Evolutionary conservation across 495 filamentous ascomycete species (phyloP).

Genomic region (Penicillium maclennaniae): DNA sequence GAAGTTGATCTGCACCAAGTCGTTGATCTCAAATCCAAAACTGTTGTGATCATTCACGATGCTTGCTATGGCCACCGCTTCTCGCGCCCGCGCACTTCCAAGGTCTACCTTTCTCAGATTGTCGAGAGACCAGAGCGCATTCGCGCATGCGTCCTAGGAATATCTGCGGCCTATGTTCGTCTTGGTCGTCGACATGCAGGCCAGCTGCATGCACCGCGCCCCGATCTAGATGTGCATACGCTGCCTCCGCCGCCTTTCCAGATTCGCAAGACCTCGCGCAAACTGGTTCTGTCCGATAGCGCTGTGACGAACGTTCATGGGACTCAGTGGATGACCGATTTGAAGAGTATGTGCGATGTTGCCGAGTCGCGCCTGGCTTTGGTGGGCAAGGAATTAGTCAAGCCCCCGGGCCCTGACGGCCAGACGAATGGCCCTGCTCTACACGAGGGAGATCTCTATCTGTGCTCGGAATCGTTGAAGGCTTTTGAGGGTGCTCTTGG

Average conservation of each 20-base stretch:
- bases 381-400: constrained; percentile 69
- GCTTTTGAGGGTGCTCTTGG: constrained; percentile 88
- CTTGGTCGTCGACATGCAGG: constrained; percentile 77
- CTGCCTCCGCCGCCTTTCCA: constrained; percentile 69
- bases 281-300: constrained; percentile 59
- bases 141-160: constrained; percentile 74
- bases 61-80: constrained; percentile 90
- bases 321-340: constrained; percentile 82
- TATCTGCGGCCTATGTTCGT: constrained; percentile 83
- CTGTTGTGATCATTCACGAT: constrained; percentile 83
- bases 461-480: constrained; percentile 76
- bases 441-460: constrained; percentile 83
- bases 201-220: constrained; percentile 62
- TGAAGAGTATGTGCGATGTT: constrained; percentile 75
- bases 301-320: constrained; percentile 83
- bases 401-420: constrained; percentile 11
- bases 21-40: constrained; percentile 53
- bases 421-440: constrained; percentile 48
- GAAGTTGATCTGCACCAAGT: constrained; percentile 64
- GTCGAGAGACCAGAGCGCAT: constrained; percentile 92
- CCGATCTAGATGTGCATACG: constrained; percentile 42
- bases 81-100: constrained; percentile 71
- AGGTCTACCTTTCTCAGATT: constrained; percentile 62
- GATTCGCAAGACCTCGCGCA: constrained; percentile 69
- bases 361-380: constrained; percentile 69